phyloP scores from a whole-genome alignment of 164 flowering plant species.

The Berberis thunbergii region DNA sequence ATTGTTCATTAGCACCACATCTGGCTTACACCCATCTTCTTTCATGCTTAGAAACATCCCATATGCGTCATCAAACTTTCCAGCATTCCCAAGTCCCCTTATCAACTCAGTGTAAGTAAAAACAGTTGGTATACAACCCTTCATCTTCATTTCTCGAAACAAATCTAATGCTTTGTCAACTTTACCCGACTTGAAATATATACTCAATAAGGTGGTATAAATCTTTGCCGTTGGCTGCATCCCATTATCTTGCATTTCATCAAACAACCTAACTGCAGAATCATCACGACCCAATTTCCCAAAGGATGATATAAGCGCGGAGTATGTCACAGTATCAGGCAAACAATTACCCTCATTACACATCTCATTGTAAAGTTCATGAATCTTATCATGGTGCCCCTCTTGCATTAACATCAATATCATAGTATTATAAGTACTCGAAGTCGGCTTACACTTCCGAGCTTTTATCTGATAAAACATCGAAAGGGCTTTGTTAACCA shows the following conservation, averaged over 20 bases:
- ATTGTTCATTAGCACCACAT: conserved; percentile 81
- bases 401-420: conserved; percentile 77
- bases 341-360: conserved; percentile 67
- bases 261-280: conserved; percentile 68
- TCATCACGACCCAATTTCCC: conserved; percentile 62
- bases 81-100: conserved; percentile 72
- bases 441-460: conserved; percentile 63
- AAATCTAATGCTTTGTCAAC: conserved; percentile 57
- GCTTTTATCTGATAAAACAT: conserved; percentile 67
- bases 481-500: conserved; percentile 81
- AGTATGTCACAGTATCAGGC: conserved; percentile 77
- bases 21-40: conserved; percentile 61
- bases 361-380: conserved; percentile 87
- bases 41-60: conserved; percentile 43
- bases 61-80: conserved; percentile 78
- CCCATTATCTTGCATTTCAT: conserved; percentile 87
- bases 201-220: conserved; percentile 60
- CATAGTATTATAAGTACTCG: conserved; percentile 57
- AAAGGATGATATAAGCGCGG: conserved; percentile 60
- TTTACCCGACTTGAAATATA: conserved; percentile 53
- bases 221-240: conserved; percentile 74
- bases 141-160: conserved; percentile 56
- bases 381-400: conserved; percentile 72
- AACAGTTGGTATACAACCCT: conserved; percentile 56
- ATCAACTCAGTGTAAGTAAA: conserved; percentile 89